These are phyloP conservation scores for Lindgomyces ingoldianus DNA, from an alignment of 495 filamentous ascomycete genomes.

Conservation along the genomic window DNA sequence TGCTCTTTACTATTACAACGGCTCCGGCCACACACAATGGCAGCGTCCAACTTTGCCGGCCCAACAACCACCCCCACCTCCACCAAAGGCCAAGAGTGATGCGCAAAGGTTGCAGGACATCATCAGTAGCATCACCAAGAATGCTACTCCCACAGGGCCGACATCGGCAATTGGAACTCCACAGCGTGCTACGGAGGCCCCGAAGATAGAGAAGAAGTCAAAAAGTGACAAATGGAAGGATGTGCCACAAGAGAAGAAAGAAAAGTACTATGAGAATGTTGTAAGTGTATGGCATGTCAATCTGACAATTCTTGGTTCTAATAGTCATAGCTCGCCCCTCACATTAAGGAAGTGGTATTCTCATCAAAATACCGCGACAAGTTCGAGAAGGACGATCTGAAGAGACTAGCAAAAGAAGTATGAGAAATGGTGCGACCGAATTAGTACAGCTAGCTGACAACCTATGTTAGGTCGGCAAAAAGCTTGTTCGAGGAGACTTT, in stretches of 20 bases:
- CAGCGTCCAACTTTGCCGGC: slow-evolving; percentile 68
- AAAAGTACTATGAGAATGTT: slow-evolving; percentile 89
- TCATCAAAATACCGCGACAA: slow-evolving; percentile 80
- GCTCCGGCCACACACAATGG: slow-evolving; percentile 76
- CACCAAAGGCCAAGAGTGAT: slow-evolving; percentile 65
- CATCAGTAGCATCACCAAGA: slow-evolving; percentile 77
- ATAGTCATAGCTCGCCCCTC: slow-evolving; percentile 66
- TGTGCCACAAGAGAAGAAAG: slow-evolving; percentile 79
- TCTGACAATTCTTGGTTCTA: neutral
- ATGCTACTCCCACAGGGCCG: slow-evolving; percentile 66
- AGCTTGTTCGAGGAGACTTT: slow-evolving; percentile 84
- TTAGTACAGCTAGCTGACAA: slow-evolving; percentile 5
- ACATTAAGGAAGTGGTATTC: slow-evolving; percentile 70
- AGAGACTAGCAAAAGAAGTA: slow-evolving; percentile 83
- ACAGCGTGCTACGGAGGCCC: slow-evolving; percentile 49
- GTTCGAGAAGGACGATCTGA: slow-evolving; percentile 83
- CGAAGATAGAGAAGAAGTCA: slow-evolving; percentile 60
- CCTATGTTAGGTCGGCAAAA: slow-evolving; percentile 66
- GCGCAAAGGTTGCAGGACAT: slow-evolving; percentile 75
- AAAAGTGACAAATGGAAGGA: slow-evolving; percentile 86
- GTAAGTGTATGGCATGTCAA: slow-evolving; percentile 51
- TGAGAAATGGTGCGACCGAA: slow-evolving; percentile 15
- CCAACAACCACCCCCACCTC: slow-evolving; percentile 58
- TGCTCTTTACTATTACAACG: slow-evolving; percentile 77
- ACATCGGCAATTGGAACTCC: slow-evolving; percentile 53